Evolutionary conservation across 352 stramenopile genomes (phyloP), one percentile per base, ranked within the genome.

Genomic region (Peronospora tabacina): DNA sequence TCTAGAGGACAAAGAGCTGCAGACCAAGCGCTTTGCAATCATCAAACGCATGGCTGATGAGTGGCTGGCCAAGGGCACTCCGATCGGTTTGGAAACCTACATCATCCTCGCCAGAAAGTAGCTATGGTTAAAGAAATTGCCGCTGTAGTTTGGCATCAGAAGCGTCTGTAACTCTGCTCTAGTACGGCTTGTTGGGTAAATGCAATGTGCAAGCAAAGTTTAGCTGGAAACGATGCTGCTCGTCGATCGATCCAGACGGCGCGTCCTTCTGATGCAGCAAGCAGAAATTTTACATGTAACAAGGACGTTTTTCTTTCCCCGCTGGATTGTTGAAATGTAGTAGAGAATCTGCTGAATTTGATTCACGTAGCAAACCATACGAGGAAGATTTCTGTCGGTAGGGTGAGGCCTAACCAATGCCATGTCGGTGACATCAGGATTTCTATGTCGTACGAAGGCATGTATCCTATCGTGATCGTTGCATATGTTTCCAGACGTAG

Each of bases 51-150:
- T 77, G 50, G 69, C 61, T 1, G 54, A 68, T 45, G 68, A 77
- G 48, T 85, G 68, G 68, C 63, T 85, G 7, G 61, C 53, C 0
- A 70, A 59, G 44, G 70, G 73, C 11, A 55, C 62, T 12, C 73
- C 73, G 9, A 80, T 85, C 37, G 73, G 70, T 1, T 49, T 82
- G 20, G 73, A 85, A 50, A 70, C 63, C 15, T 80, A 76, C 46
- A 61, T 85, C 46, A 68, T 85, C 22, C 24, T 82, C 3, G 68
- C 70, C 8, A 65, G 50, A 37, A 61, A 62, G 24, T 72, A 53
- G 26, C 10, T 44, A 44, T 16, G 32, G 0, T 38, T 22, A n/a
- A 33, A 22, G 40, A 24, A 55, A 17, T 29, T 7, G 16, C 24
- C 10, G 12, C 11, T 15, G 30, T 15, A 35, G 8, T 42, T 48